Evolutionary conservation across 2,329 filamentous ascomycete species (phyloP).

Genomic region (Xylaria sp.): DNA sequence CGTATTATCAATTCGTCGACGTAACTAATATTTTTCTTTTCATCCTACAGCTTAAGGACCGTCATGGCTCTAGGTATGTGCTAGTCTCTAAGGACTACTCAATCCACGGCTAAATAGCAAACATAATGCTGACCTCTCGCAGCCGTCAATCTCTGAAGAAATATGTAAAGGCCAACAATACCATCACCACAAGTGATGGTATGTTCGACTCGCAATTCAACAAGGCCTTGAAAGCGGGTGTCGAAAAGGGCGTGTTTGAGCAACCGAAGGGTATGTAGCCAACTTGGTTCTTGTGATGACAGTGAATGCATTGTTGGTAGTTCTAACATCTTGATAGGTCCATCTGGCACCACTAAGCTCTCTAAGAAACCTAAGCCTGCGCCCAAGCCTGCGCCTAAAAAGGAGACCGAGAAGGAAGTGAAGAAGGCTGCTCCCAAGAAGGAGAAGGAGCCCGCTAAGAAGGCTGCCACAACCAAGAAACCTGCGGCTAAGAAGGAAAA

Average conservation of each 20-base stretch:
- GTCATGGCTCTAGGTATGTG: constrained; percentile 66
- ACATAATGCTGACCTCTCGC: constrained; percentile 47
- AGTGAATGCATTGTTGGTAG: neutral
- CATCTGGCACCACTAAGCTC: constrained; percentile 92
- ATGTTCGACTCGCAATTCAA: constrained; percentile 75
- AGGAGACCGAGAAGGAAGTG: constrained; percentile 36
- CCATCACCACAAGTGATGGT: constrained; percentile 54
- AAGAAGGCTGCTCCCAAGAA: constrained; percentile 47
- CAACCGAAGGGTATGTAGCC: constrained; percentile 83
- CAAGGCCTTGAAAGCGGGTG: constrained; percentile 76
- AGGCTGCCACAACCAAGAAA: constrained; percentile 49
- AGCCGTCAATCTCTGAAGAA: constrained; percentile 71
- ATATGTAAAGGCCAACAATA: constrained; percentile 56
- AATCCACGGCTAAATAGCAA: constrained; percentile 15
- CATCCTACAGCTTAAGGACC: constrained; percentile 66
- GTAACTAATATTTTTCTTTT: constrained; percentile 25
- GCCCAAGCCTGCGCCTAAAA: constrained; percentile 46
- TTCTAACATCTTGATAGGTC: constrained; percentile 61
- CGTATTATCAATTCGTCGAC: neutral
- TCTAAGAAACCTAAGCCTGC: constrained; percentile 75
- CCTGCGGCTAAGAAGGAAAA: constrained; percentile 59
- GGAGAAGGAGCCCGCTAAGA: constrained; percentile 46
- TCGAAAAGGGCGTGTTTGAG: constrained; percentile 86
- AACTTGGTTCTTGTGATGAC: neutral
- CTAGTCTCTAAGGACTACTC: neutral